A percentile compares a stretch with the other conserved stretches of the same genome.
These are phyloP conservation scores for Leccinum olivaceopallidum DNA, from an alignment of 768 basidiomycete genomes.

Conservation along the genomic window DNA sequence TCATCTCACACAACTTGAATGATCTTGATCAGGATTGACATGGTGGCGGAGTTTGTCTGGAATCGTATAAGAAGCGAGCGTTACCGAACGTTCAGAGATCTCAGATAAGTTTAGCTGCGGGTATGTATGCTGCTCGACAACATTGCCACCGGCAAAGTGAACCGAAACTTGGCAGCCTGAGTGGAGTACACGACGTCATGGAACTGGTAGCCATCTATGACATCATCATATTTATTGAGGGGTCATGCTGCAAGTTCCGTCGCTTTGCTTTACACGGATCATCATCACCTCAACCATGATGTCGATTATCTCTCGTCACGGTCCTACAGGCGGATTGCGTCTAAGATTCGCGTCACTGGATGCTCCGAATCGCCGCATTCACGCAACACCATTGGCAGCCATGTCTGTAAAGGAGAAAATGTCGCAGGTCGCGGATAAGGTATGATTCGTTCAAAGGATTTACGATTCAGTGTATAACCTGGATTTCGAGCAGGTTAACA, in stretches of 20 bases:
- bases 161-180: not conserved
- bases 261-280: not conserved
- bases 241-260: not conserved
- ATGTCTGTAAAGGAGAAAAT: conserved; percentile 42
- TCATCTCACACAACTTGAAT: too few species aligned
- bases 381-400: conserved; percentile 30
- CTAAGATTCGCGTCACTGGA: not conserved
- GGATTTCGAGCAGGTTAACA: conserved; percentile 37
- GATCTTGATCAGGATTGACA: not conserved
- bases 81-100: not conserved
- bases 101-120: not conserved
- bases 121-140: not conserved
- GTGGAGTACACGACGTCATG: conserved; percentile 5
- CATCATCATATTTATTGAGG: conserved; percentile 5
- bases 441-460: conserved; percentile 11
- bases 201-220: conserved; percentile 2
- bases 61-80: not conserved
- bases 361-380: conserved; percentile 28
- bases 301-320: not conserved
- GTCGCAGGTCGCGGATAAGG: conserved; percentile 40
- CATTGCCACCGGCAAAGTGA: conserved; percentile 1
- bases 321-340: not conserved
- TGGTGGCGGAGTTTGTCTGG: not conserved
- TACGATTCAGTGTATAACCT: not conserved
- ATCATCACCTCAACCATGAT: conserved; percentile 2